A percentile compares a stretch with the other conserved stretches of the same genome.
phyloP scores from a whole-genome alignment of 2,329 filamentous ascomycete species.

The Biscogniauxia marginata region DNA sequence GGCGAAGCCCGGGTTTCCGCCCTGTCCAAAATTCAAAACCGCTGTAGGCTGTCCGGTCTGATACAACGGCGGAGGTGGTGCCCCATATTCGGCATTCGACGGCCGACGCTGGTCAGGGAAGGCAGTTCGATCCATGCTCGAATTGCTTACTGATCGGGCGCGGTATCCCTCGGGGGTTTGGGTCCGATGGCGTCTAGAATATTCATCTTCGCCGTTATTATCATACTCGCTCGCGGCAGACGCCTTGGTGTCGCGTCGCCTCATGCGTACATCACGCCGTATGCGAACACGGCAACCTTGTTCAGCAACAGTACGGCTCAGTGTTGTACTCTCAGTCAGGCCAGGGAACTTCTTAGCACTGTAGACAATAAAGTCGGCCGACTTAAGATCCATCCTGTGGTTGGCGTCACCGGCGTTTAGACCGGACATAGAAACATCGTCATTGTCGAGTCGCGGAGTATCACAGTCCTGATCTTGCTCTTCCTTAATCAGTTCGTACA shows the following conservation, averaged over 20 bases:
- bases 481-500: constrained; percentile 93
- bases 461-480: constrained; percentile 70
- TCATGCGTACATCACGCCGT: constrained; percentile 88
- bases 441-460: constrained; percentile 39
- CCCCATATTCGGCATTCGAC: constrained; percentile 30
- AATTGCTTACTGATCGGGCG: constrained; percentile 31
- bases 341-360: constrained; percentile 99
- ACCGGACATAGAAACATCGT: constrained; percentile 31
- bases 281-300: constrained; percentile 97
- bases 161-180: constrained; percentile 32
- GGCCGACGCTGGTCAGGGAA: constrained; percentile 29
- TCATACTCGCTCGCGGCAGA: constrained; percentile 42
- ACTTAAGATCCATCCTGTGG: constrained; percentile 88
- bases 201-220: constrained; percentile 60
- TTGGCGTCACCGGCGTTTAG: constrained; percentile 56
- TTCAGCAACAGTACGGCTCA: constrained; percentile 90
- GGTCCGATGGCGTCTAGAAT: constrained; percentile 26
- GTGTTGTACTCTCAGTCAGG: constrained; percentile 79
- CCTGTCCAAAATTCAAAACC: constrained; percentile 28
- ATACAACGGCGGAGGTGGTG: constrained; percentile 28
- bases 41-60: constrained; percentile 21
- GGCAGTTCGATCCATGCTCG: constrained; percentile 30
- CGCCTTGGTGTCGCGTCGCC: constrained; percentile 71
- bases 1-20: constrained; percentile 24
- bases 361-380: constrained; percentile 80